Percentiles rank a stretch among this genome's conserved stretches.
Conservation (phyloP, 140 eudicot species). For the Senecio squalidus region DNA sequence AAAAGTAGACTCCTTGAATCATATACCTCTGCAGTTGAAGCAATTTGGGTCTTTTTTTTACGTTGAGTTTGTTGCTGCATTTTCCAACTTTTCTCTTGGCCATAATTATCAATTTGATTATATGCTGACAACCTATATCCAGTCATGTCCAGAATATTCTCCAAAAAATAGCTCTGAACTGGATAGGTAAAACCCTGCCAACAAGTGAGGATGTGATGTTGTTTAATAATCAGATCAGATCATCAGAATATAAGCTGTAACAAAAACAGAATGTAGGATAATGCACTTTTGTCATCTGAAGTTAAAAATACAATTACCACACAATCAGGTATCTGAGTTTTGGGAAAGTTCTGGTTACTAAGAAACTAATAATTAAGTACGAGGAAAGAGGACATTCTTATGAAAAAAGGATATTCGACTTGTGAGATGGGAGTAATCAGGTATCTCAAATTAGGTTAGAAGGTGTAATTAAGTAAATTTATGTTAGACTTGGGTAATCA, state of each 20-base stretch:
- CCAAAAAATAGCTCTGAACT: constrained; percentile 77
- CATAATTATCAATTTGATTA: constrained; percentile 95
- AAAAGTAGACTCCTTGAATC: neutral
- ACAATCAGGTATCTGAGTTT: neutral
- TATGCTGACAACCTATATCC: constrained; percentile 73
- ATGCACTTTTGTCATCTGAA: neutral
- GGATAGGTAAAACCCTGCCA: constrained; percentile 94
- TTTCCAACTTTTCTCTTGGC: constrained; percentile 95
- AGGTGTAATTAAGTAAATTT: neutral
- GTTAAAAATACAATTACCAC: neutral
- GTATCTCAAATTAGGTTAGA: constrained; percentile 3
- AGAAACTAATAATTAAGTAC: neutral
- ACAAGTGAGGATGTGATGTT: neutral
- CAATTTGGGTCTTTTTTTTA: constrained; percentile 86
- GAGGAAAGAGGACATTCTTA: neutral
- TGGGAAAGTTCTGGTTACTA: neutral
- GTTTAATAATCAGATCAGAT: neutral
- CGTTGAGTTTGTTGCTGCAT: constrained; percentile 82
- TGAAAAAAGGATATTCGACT: neutral
- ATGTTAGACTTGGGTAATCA: too few relatives aligned
- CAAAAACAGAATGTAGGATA: neutral
- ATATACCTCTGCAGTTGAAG: constrained; percentile 92
- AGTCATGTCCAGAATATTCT: constrained; percentile 80
- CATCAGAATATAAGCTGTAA: neutral
- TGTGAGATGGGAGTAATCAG: neutral